Base-by-base conservation (phyloP, 2,329 filamentous ascomycete genomes). In the Thielaviopsis populi region DNA sequence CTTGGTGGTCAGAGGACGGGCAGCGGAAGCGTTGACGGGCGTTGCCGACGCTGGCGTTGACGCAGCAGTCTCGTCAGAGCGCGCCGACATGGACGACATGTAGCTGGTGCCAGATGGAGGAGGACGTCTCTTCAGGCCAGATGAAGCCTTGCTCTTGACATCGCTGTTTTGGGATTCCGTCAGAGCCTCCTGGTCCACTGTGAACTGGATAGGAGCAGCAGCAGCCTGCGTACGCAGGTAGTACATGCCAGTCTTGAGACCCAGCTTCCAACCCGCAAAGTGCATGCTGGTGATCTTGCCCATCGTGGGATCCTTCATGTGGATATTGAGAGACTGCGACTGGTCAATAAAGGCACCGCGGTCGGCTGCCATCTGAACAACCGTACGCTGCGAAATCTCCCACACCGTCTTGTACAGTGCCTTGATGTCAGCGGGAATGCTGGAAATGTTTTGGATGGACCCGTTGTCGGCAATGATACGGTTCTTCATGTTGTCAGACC, bases 401-500 rank as follows among this genome's bases (percentile, higher is more conserved):
- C 94, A 99, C 24, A 99, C 94, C 2, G 94, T 99, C 86, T 99
- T 99, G 84, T 99, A 99, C 6, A 99, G 83, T 46, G 87, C 85
- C 80, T 99, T 99, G 80, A 95, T 88, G 70, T 99, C 94, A 40
- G 88, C 84, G 15, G 94, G 92, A 68, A 99, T 96, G 77, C 95
- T 97, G 73, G 92, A 89, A 68, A 99, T 92, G 76, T 94, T 92
- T 76, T 97, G 94, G 64, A 99, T 88, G 22, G 92, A 97, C 69
- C 94, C 94, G 69, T 89, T 89, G 67, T 96, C 92, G 65, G 94
- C 88, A 72, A 99, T 99, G 81, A 99, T 99, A 71, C 94, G 91
- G 81, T 99, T 99, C 86, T 99, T 99, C 94, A 99, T 99, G 79
- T 91, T 90, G 77, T 99, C 92, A 59, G 92, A 96, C 94, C 94